Base-by-base conservation (phyloP, 306 rosid genomes). In the Glycine soja region DNA sequence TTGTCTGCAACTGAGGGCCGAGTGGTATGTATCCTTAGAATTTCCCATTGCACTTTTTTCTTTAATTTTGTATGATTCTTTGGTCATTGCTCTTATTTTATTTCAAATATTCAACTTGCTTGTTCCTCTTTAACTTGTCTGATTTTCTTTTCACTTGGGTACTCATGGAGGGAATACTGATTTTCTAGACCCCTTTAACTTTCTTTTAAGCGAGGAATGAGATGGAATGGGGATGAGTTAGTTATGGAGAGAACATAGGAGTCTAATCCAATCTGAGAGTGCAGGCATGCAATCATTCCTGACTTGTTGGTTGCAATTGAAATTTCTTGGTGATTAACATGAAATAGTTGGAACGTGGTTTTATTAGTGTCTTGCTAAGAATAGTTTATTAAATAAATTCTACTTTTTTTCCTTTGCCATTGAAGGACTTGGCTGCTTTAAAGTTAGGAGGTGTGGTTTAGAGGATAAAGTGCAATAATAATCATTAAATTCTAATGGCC, bases 1-100 rank as follows among this genome's bases (percentile, higher is more conserved):
- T 67, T 90, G 78, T 95, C 93, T 72, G 97, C 98, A 69, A 92
- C 96, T 2, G 88, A 88, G 81, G 98, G 99, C 73, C 96, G 99
- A 46, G 98, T 95, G 97, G 98, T 95, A 89, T 70, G 74, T 84
- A 45, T 63, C 36, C 79, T 62, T 75, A 32, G 77, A 42, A 40
- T 76, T 78, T 75, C 56, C 54, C 50, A 46, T 48, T 84, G 81
- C 48, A 38, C 34, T 36, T 47, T 47, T 57, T 48, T 45, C 10
- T 81, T 52, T 47, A 54, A 15, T 45, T 51, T 43, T 47, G 70
- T 38, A 9, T 74, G 30, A 53, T 81, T 34, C 40, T 73, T 43
- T 64, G 47, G 69, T 71, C 43, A 34, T 19, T 76, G 2, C 34
- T 16, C 79, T 53, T 48, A 67, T 52, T 71, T 70, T 57, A 40